A percentile compares a stretch with the other conserved stretches of the same genome.
phyloP scores from a whole-genome alignment of 345 rosid species.

The Moricandia moricandioides region DNA sequence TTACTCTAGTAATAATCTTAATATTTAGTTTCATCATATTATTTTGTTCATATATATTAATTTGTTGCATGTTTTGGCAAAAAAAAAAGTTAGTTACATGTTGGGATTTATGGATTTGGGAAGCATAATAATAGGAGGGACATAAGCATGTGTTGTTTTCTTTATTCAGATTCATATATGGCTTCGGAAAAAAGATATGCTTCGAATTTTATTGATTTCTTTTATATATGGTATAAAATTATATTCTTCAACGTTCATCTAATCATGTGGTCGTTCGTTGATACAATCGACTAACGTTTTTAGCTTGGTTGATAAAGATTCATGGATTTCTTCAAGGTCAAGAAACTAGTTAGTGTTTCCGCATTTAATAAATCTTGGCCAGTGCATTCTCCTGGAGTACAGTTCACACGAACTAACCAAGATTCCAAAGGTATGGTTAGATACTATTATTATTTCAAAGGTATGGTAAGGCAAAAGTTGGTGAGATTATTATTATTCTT shows the following conservation, averaged over 20 bases:
- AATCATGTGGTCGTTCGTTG: conserved; percentile 23
- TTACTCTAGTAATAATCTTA: not conserved
- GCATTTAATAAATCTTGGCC: not conserved
- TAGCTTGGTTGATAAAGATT: not conserved
- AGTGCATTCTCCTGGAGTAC: not conserved
- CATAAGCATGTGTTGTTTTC: conserved; percentile 20
- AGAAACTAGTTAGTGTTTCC: not conserved
- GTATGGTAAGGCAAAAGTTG: not conserved
- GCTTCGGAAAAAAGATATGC: not conserved
- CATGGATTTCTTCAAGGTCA: not conserved
- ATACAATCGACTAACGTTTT: not conserved
- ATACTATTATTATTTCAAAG: too few relatives aligned
- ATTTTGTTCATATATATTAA: not conserved
- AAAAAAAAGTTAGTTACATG: not conserved
- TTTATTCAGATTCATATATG: conserved; percentile 13
- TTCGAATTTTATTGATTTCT: not conserved
- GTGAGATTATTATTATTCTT: too few relatives aligned
- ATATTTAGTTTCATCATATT: not conserved
- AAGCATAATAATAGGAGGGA: conserved; percentile 1
- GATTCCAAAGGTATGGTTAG: not conserved
- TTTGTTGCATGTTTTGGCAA: too few relatives aligned
- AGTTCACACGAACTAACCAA: not conserved
- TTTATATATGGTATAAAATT: not conserved
- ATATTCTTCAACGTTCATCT: conserved; percentile 25
- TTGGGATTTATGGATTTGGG: conserved; percentile 6